Evolutionary conservation across 257 asterid genomes (phyloP).

Genomic region (Perilla frutescens): DNA sequence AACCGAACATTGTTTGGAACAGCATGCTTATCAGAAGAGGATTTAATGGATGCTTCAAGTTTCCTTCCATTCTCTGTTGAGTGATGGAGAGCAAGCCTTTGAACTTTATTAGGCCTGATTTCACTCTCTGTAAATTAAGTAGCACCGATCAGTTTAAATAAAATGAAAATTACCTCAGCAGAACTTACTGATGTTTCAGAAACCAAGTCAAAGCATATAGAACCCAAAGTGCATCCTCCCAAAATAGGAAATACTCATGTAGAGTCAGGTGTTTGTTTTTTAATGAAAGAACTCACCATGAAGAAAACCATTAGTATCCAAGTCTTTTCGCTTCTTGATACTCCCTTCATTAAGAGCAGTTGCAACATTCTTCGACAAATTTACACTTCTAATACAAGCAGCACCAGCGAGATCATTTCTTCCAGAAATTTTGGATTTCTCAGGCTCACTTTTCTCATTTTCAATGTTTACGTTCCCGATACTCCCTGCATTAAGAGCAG

Average conservation of each 20-base stretch:
- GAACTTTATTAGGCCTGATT: constrained; percentile 62
- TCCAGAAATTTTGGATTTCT: constrained; percentile 34
- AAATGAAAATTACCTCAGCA: constrained; percentile 15
- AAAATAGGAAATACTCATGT: constrained; percentile 20
- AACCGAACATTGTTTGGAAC: constrained; percentile 35
- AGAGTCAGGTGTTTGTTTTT: constrained; percentile 13
- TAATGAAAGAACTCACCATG: constrained; percentile 65
- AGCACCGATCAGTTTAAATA: constrained; percentile 43
- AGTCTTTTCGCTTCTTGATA: constrained; percentile 60
- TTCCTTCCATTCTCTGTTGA: constrained; percentile 63
- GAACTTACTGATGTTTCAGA: constrained; percentile 7
- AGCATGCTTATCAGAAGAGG: constrained; percentile 44
- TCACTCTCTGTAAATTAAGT: constrained; percentile 66
- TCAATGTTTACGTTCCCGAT: constrained; percentile 43
- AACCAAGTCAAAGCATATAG: constrained; percentile 21
- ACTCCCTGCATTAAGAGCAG: constrained; percentile 49
- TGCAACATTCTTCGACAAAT: constrained; percentile 38
- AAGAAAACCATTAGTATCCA: constrained; percentile 62
- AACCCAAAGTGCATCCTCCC: constrained; percentile 13
- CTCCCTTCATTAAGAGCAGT: constrained; percentile 49
- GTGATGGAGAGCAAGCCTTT: constrained; percentile 50
- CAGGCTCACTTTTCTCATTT: constrained; percentile 48
- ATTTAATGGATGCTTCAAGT: constrained; percentile 42
- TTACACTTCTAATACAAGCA: constrained; percentile 35
- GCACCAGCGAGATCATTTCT: constrained; percentile 39